These are phyloP conservation scores for Talaromyces albobiverticillius DNA, from an alignment of 2,329 filamentous ascomycete species.

Conservation along the genomic window DNA sequence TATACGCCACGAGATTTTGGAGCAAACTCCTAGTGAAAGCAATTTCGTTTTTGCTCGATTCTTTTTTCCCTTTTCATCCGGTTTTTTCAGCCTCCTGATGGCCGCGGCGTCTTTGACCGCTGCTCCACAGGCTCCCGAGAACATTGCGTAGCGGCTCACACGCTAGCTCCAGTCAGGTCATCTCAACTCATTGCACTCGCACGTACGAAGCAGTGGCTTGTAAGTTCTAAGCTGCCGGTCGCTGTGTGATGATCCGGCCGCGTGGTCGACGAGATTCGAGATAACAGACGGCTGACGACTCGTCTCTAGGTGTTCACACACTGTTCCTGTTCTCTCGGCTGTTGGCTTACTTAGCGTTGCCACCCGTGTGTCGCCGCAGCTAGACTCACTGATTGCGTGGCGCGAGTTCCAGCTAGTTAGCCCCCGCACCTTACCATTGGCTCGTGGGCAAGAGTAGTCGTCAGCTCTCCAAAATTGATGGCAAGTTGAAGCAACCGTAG, in stretches of 20 bases:
- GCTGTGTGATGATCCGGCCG: background rate
- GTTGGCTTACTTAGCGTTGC: background rate
- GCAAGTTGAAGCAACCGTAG: background rate
- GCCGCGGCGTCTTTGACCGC: constrained; percentile 2
- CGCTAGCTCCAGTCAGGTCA: constrained; percentile 4
- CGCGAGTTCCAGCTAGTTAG: constrained; percentile 9
- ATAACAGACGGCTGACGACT: too few species aligned
- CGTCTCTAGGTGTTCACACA: too few species aligned
- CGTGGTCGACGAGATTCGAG: background rate
- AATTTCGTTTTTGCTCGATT: constrained; percentile 5
- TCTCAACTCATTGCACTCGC: background rate
- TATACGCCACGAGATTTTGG: background rate
- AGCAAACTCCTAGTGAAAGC: background rate
- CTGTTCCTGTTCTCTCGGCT: background rate
- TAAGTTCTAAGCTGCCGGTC: background rate
- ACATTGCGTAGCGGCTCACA: constrained; percentile 7
- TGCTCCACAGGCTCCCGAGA: constrained; percentile 6
- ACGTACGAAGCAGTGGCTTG: background rate
- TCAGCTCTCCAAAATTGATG: constrained; percentile 1
- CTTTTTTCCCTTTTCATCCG: constrained; percentile 10
- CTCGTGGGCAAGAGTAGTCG: background rate
- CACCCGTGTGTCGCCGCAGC: background rate
- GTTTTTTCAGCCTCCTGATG: constrained; percentile 11
- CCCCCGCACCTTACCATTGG: constrained; percentile 11
- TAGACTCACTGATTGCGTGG: constrained; percentile 10